Conservation (phyloP, 495 filamentous ascomycete species). For the Trichoderma orchidacearum region DNA sequence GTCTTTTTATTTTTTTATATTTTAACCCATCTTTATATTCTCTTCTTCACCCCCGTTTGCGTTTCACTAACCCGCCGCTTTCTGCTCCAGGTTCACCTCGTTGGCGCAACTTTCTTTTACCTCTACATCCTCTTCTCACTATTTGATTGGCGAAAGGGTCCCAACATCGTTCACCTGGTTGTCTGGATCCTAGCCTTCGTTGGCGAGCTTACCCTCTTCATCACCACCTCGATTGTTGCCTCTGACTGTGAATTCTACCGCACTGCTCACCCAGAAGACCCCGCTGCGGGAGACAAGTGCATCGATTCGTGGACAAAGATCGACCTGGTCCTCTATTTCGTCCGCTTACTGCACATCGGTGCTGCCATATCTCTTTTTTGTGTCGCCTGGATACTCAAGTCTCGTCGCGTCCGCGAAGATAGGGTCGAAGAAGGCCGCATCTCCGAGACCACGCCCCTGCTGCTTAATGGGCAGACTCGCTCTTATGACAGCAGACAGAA, state of each 20-base stretch:
- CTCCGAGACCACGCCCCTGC: conserved; percentile 33
- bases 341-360: conserved; percentile 27
- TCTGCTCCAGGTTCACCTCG: conserved; percentile 56
- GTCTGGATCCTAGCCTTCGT: conserved; percentile 58
- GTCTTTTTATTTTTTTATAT: too few species aligned
- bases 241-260: conserved; percentile 39
- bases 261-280: conserved; percentile 7
- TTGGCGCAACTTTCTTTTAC: conserved; percentile 48
- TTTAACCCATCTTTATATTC: neutral
- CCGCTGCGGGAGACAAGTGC: conserved; percentile 12
- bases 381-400: conserved; percentile 12
- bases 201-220: conserved; percentile 56
- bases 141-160: conserved; percentile 63
- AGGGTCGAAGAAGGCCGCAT: conserved; percentile 25
- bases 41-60: neutral
- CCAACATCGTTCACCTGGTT: conserved; percentile 55
- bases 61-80: conserved; percentile 9
- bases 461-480: conserved; percentile 17
- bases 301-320: conserved; percentile 34
- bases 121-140: conserved; percentile 59
- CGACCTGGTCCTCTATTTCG: conserved; percentile 31
- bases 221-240: conserved; percentile 47
- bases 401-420: conserved; percentile 17
- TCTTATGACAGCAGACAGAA: conserved; percentile 17
- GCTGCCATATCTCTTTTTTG: conserved; percentile 27